phyloP scores from a whole-genome alignment of 148 eudicot genomes.

The Camellia sinensis region DNA sequence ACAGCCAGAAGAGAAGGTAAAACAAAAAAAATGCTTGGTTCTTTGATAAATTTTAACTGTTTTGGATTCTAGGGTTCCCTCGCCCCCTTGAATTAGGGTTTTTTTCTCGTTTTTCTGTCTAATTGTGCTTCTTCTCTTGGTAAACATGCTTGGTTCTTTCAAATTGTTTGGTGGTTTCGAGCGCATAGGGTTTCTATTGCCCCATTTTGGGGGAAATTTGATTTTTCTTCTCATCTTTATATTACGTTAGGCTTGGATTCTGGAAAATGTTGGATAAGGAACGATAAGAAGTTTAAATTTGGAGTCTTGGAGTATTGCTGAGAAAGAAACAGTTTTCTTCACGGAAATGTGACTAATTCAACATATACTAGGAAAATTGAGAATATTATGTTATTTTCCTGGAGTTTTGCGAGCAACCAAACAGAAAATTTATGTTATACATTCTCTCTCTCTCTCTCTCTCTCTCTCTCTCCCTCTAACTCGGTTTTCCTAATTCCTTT shows the following conservation, averaged over 20 bases:
- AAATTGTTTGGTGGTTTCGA: not conserved
- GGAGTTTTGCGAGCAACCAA: not conserved
- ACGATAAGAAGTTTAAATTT: not conserved
- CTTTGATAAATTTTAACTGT: not conserved
- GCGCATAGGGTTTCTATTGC: not conserved
- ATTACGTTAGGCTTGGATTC: not conserved
- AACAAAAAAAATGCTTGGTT: not conserved
- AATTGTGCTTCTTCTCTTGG: not conserved
- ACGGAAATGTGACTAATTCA: too few relatives aligned
- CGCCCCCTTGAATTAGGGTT: not conserved
- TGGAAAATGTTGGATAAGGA: not conserved
- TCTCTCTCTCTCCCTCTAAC: too few relatives aligned
- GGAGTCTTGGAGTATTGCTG: not conserved
- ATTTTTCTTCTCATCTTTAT: not conserved
- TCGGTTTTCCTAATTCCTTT: not conserved
- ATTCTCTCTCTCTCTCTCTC: not conserved
- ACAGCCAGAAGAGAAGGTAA: slow-evolving; percentile 46
- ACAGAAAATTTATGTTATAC: not conserved
- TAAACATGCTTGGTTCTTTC: not conserved
- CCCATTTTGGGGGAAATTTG: not conserved
- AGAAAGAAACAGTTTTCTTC: not conserved
- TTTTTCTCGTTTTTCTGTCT: not conserved
- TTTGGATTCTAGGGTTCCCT: slow-evolving; percentile 15
- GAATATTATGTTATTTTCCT: not conserved
- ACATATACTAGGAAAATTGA: not conserved